Conservation (phyloP, 164 flowering plant species). For the Echeveria elegans region DNA sequence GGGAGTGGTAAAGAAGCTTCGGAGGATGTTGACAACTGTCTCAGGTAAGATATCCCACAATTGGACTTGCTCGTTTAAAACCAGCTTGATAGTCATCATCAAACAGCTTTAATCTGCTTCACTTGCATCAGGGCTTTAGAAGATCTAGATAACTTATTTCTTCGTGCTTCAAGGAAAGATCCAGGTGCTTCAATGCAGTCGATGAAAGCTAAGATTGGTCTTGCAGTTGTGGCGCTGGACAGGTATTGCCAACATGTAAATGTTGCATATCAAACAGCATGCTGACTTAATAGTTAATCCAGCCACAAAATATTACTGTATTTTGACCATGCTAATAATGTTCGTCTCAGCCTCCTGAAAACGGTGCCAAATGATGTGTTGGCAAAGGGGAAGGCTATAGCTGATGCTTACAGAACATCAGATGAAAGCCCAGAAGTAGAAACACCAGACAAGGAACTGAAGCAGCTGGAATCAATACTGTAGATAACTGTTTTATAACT, state of each 20-base stretch:
- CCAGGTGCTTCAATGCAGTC: conserved; percentile 39
- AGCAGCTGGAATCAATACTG: conserved; percentile 57
- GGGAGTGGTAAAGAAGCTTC: conserved; percentile 68
- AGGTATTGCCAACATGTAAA: conserved; percentile 28
- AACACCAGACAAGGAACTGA: conserved; percentile 48
- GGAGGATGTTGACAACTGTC: conserved; percentile 69
- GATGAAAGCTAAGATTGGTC: conserved; percentile 58
- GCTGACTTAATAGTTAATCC: neutral
- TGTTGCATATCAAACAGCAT: neutral
- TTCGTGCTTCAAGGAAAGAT: conserved; percentile 74
- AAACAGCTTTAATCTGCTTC: neutral
- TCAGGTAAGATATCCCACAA: conserved; percentile 41
- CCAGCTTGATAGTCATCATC: neutral
- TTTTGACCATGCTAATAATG: neutral
- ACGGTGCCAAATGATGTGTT: conserved; percentile 70
- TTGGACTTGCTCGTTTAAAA: neutral
- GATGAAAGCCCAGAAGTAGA: conserved; percentile 28
- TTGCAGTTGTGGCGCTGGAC: conserved; percentile 55
- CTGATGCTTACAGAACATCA: conserved; percentile 53
- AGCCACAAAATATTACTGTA: too few relatives aligned
- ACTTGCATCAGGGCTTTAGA: conserved; percentile 61
- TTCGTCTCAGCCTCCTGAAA: conserved; percentile 47
- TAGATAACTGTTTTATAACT: too few relatives aligned
- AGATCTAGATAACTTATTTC: conserved; percentile 74
- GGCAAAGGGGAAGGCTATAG: conserved; percentile 60